These are phyloP conservation scores for Glycine latifolia DNA, from an alignment of 306 rosid genomes.

Conservation along the genomic window DNA sequence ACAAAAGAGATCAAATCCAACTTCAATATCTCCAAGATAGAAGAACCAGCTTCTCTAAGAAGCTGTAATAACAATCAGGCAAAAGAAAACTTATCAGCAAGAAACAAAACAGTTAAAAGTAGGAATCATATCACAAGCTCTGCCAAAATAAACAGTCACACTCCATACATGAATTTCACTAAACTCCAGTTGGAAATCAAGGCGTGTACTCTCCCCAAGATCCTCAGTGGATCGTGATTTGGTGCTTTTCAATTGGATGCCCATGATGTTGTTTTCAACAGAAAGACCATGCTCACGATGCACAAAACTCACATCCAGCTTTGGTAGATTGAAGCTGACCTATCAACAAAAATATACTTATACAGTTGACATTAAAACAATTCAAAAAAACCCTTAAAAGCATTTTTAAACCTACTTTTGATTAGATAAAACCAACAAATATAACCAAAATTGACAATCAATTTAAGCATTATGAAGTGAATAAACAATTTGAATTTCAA, in stretches of 20 bases:
- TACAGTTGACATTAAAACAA: constrained; percentile 41
- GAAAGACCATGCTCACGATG: constrained; percentile 74
- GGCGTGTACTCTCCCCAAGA: constrained; percentile 87
- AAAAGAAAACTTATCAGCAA: constrained; percentile 52
- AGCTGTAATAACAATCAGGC: constrained; percentile 65
- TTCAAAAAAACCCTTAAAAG: constrained; percentile 10
- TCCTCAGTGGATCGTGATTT: constrained; percentile 85
- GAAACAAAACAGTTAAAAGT: constrained; percentile 46
- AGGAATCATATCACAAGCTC: constrained; percentile 41
- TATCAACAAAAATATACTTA: constrained; percentile 52
- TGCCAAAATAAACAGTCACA: constrained; percentile 46
- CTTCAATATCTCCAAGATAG: constrained; percentile 91
- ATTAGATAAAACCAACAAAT: constrained; percentile 41
- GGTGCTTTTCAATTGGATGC: constrained; percentile 79
- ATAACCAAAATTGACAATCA: constrained; percentile 36
- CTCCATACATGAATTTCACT: constrained; percentile 93
- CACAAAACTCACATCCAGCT: constrained; percentile 80
- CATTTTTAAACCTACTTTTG: constrained; percentile 24
- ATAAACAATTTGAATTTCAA: constrained; percentile 31
- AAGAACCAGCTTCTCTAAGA: constrained; percentile 80
- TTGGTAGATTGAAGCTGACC: constrained; percentile 92
- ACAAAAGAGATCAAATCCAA: constrained; percentile 78
- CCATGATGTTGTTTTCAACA: constrained; percentile 88
- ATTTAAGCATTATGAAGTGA: constrained; percentile 35
- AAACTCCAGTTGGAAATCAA: constrained; percentile 89